Evolutionary conservation across 176 grass and related monocot genomes (phyloP).

Genomic region (Lolium perenne): DNA sequence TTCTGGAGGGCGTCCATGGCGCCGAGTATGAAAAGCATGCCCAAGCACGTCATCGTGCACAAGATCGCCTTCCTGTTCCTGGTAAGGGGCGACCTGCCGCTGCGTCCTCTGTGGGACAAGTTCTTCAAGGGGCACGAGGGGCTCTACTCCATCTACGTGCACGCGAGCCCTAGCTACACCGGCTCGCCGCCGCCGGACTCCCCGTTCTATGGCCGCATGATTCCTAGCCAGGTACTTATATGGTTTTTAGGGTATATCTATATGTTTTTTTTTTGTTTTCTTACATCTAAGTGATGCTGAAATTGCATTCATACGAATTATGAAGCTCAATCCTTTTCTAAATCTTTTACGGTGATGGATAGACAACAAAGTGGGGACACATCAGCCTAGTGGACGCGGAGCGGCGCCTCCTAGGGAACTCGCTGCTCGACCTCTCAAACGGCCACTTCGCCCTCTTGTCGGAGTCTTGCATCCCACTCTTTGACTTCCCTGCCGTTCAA

Average conservation of each 20-base stretch:
- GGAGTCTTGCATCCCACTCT: slow-evolving; percentile 65
- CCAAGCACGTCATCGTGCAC: slow-evolving; percentile 34
- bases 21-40: slow-evolving; percentile 43
- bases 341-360: neutral
- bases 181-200: slow-evolving; percentile 51
- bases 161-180: slow-evolving; percentile 54
- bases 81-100: slow-evolving; percentile 48
- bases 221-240: slow-evolving; percentile 68
- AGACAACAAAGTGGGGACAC: slow-evolving; percentile 64
- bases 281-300: no score
- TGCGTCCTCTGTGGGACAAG: slow-evolving; percentile 74
- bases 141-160: slow-evolving; percentile 75
- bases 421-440: slow-evolving; percentile 62
- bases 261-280: no score
- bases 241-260: no score
- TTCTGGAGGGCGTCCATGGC: slow-evolving; percentile 65
- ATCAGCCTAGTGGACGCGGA: slow-evolving; percentile 57
- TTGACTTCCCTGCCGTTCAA: slow-evolving; percentile 44
- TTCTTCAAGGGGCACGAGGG: slow-evolving; percentile 71
- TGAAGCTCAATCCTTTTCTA: neutral
- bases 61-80: slow-evolving; percentile 87
- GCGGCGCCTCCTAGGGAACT: slow-evolving; percentile 65
- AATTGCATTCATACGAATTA: neutral
- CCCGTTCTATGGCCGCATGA: slow-evolving; percentile 61
- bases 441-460: slow-evolving; percentile 65